A percentile compares a stretch with the other conserved stretches of the same genome.
These are phyloP conservation scores for Tylopilus subfusipes DNA, from an alignment of 768 basidiomycete species.

Conservation along the genomic window DNA sequence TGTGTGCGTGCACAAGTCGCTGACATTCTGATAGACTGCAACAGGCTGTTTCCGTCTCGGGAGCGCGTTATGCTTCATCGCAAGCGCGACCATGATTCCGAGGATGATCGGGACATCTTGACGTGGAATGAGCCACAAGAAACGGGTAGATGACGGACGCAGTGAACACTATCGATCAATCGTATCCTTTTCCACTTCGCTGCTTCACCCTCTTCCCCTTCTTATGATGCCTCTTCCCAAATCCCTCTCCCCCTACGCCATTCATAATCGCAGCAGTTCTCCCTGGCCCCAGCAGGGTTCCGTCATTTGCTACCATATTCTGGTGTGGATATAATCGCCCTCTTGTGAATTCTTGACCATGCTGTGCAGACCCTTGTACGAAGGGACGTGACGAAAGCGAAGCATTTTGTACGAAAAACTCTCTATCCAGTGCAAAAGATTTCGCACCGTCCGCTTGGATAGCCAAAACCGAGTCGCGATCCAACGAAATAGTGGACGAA, in stretches of 20 bases:
- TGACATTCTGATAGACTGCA: conserved; percentile 47
- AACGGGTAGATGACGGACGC: not conserved
- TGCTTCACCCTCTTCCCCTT: conserved; percentile 79
- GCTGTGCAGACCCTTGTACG: conserved; percentile 54
- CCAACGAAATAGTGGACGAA: not conserved
- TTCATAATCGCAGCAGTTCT: conserved; percentile 40
- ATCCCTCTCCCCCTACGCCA: conserved; percentile 30
- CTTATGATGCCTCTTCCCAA: conserved; percentile 83
- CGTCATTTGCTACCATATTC: conserved; percentile 73
- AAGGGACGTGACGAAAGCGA: conserved; percentile 58
- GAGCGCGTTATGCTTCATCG: conserved; percentile 69
- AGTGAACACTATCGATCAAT: conserved; percentile 34
- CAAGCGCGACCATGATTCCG: conserved; percentile 65
- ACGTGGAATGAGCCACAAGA: conserved; percentile 65
- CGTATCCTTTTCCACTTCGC: conserved; percentile 91
- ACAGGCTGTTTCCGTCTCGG: conserved; percentile 66
- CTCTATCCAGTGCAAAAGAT: conserved; percentile 68
- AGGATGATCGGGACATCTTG: conserved; percentile 53
- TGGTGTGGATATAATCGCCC: conserved; percentile 79
- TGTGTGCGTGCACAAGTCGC: not conserved
- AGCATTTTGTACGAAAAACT: conserved; percentile 70
- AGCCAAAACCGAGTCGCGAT: conserved; percentile 24
- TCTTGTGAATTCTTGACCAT: conserved; percentile 61
- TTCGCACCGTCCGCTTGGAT: conserved; percentile 42
- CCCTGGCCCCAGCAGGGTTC: conserved; percentile 51